Evolutionary conservation across 2,329 filamentous ascomycete genomes (phyloP).

Genomic region (Xenosphaeropsis pyriputrescens): DNA sequence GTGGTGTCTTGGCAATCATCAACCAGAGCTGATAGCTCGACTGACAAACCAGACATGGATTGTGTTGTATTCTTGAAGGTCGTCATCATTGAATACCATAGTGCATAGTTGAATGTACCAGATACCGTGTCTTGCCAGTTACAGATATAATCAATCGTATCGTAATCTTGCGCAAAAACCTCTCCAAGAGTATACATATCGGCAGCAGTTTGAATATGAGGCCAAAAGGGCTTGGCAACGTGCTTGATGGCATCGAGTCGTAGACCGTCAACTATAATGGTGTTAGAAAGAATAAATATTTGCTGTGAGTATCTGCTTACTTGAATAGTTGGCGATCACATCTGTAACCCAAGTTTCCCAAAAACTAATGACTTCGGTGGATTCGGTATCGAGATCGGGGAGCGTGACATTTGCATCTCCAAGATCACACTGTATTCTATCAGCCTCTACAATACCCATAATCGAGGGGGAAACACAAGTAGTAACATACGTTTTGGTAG

Average conservation of each 20-base stretch:
- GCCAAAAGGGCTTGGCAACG: conserved; percentile 34
- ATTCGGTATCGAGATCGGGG: conserved; percentile 3
- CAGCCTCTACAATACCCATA: too few relatives aligned
- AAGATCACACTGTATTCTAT: conserved; percentile 27
- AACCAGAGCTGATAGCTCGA: conserved; percentile 13
- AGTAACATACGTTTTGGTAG: conserved; percentile 8
- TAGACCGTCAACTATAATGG: conserved; percentile 23
- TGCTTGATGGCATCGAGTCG: conserved; percentile 31
- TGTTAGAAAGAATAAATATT: not conserved
- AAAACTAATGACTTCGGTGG: conserved; percentile 2
- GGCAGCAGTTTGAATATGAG: conserved; percentile 31
- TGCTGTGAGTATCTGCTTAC: conserved; percentile 3
- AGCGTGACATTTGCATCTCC: conserved; percentile 15
- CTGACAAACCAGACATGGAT: conserved; percentile 11
- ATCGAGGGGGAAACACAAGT: conserved; percentile 1
- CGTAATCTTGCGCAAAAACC: conserved; percentile 38
- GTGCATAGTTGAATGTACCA: conserved; percentile 6
- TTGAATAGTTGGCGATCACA: conserved; percentile 8
- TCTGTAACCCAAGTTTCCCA: conserved; percentile 6
- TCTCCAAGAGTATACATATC: conserved; percentile 47
- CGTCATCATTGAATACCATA: conserved; percentile 25
- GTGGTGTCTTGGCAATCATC: conserved; percentile 20
- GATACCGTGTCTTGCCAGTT: conserved; percentile 2
- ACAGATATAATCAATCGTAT: conserved; percentile 8
- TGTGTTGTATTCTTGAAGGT: conserved; percentile 19